phyloP scores from a whole-genome alignment of 106 monocot genomes.

The Apostasia shenzhenica region DNA sequence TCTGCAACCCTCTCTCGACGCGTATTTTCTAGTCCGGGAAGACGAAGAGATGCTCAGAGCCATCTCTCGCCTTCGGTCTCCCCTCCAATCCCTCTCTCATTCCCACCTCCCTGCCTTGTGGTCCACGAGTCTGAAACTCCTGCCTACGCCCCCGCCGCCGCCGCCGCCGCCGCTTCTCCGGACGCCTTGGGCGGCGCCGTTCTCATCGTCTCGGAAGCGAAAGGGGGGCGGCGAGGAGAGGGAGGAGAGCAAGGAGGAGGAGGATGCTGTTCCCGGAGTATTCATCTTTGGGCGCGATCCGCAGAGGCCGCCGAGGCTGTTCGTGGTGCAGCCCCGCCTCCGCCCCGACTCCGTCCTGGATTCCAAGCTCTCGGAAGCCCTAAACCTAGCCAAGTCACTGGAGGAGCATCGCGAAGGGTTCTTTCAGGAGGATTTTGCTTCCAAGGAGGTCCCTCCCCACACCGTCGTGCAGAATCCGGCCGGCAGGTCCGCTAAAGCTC shows the following conservation, averaged over 20 bases:
- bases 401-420: constrained; percentile 73
- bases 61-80: constrained; percentile 19
- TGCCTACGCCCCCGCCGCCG: not conserved
- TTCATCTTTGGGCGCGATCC: constrained; percentile 27
- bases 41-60: constrained; percentile 8
- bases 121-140: not conserved
- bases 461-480: constrained; percentile 83
- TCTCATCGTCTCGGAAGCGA: constrained; percentile 23
- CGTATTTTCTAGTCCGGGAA: not conserved
- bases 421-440: constrained; percentile 26
- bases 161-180: not conserved
- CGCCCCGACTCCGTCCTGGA: constrained; percentile 63
- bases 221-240: not conserved
- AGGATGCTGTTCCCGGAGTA: constrained; percentile 5
- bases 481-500: constrained; percentile 34
- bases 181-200: constrained; percentile 12
- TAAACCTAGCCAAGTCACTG: constrained; percentile 88
- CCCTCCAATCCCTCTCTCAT: constrained; percentile 4
- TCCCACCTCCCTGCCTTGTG: not conserved
- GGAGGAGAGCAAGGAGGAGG: constrained; percentile 20
- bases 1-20: not conserved
- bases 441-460: constrained; percentile 55
- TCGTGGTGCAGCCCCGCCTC: constrained; percentile 85
- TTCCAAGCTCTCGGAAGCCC: constrained; percentile 82
- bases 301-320: constrained; percentile 52